Evolutionary conservation across 306 rosid species (phyloP).

Genomic region (Carpinus viminea): DNA sequence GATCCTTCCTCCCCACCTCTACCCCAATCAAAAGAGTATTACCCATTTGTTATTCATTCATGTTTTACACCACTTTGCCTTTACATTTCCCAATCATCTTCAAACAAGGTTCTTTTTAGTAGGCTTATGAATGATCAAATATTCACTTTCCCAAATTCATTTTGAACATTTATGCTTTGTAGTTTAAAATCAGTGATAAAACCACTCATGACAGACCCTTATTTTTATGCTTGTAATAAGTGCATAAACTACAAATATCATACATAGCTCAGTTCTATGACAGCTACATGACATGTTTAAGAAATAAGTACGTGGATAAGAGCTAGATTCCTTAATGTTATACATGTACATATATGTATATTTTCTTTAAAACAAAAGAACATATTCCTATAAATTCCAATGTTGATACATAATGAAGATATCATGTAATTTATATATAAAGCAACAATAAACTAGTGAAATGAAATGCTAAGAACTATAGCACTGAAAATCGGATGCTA

Average conservation of each 20-base stretch:
- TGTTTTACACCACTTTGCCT: background rate
- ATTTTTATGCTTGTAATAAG: background rate
- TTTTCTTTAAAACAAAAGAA: background rate
- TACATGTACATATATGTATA: background rate
- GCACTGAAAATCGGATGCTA: background rate
- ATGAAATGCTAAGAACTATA: background rate
- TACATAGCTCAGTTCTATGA: background rate
- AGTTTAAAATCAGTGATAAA: background rate
- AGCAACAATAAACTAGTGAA: conserved; percentile 5
- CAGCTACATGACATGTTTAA: background rate
- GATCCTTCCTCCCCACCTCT: background rate
- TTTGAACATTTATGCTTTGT: background rate
- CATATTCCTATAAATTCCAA: background rate
- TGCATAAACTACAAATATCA: background rate
- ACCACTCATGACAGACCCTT: background rate
- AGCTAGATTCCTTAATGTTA: background rate
- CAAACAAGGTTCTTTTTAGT: background rate
- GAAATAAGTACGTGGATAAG: background rate
- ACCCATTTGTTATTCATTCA: background rate
- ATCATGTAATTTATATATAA: conserved; percentile 3
- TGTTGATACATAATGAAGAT: background rate
- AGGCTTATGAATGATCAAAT: background rate
- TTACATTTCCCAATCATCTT: background rate
- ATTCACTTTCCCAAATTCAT: background rate
- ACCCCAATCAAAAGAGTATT: background rate